A percentile compares a stretch with the other conserved stretches of the same genome.
phyloP scores from a whole-genome alignment of 2,329 filamentous ascomycete species.

The Diaporthe nobilis region DNA sequence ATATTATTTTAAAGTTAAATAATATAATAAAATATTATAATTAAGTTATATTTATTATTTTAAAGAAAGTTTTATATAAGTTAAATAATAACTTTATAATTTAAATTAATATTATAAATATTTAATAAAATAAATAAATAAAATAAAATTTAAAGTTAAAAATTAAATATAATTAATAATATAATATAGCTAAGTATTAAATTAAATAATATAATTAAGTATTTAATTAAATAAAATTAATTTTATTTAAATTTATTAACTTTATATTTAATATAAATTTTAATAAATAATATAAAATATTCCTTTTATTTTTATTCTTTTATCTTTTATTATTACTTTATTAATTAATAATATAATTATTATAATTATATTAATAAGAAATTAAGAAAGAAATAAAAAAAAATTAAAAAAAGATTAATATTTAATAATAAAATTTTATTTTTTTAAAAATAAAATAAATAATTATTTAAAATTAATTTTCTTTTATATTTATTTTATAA shows the following conservation, averaged over 20 bases:
- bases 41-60: not conserved
- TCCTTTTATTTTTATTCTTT: not conserved
- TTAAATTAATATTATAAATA: not conserved
- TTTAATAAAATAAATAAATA: not conserved
- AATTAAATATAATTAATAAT: not conserved
- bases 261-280: not conserved
- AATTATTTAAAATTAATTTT: not conserved
- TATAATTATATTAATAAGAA: not conserved
- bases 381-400: not conserved
- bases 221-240: not conserved
- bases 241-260: not conserved
- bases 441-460: not conserved
- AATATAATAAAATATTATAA: not conserved
- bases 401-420: not conserved
- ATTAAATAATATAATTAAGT: no score
- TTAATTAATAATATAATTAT: not conserved
- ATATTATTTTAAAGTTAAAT: not conserved
- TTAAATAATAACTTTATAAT: not conserved
- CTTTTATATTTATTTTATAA: conserved; percentile 1
- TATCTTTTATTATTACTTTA: not conserved
- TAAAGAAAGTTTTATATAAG: not conserved
- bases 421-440: not conserved
- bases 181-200: no score
- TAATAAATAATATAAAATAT: not conserved
- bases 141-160: not conserved